Evolutionary conservation across 1,284 basidiomycete species (phyloP).

Genomic region (Cystobasidium sp.): DNA sequence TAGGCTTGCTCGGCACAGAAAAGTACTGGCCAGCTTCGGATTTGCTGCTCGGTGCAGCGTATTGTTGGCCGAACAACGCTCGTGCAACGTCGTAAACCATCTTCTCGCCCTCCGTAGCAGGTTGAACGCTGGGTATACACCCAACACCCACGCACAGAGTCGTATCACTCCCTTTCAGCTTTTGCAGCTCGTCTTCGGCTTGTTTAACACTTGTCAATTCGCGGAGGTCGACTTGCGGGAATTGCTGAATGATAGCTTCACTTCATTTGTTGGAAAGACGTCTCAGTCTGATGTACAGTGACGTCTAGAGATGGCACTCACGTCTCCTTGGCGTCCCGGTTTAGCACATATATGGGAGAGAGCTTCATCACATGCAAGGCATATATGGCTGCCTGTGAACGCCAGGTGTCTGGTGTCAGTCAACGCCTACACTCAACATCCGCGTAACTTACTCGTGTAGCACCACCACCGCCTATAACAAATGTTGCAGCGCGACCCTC

Average conservation of each 20-base stretch:
- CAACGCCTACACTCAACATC: neutral
- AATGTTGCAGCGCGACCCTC: constrained; percentile 12
- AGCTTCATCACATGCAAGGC: constrained; percentile 26
- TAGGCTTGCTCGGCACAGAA: constrained; percentile 1
- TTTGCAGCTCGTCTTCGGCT: neutral
- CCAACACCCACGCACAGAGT: constrained; percentile 18
- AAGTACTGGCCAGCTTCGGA: neutral
- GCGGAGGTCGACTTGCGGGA: constrained; percentile 17
- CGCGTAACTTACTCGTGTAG: constrained; percentile 16
- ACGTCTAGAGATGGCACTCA: neutral
- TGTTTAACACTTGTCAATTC: constrained; percentile 4
- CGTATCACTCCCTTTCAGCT: neutral
- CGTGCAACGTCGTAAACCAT: constrained; percentile 34
- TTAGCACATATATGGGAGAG: constrained; percentile 28
- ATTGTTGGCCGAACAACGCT: constrained; percentile 5
- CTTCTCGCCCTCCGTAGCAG: constrained; percentile 11
- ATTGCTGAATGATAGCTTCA: constrained; percentile 20
- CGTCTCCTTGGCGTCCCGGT: constrained; percentile 27
- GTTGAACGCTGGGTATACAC: constrained; percentile 25
- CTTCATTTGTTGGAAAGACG: neutral
- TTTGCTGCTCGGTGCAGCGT: neutral
- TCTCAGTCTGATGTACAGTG: neutral
- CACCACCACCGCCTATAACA: constrained; percentile 33
- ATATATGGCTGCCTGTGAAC: constrained; percentile 28
- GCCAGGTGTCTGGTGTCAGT: neutral